These are phyloP conservation scores for Phytophthora constricta DNA, from an alignment of 352 stramenopile species.

Conservation along the genomic window DNA sequence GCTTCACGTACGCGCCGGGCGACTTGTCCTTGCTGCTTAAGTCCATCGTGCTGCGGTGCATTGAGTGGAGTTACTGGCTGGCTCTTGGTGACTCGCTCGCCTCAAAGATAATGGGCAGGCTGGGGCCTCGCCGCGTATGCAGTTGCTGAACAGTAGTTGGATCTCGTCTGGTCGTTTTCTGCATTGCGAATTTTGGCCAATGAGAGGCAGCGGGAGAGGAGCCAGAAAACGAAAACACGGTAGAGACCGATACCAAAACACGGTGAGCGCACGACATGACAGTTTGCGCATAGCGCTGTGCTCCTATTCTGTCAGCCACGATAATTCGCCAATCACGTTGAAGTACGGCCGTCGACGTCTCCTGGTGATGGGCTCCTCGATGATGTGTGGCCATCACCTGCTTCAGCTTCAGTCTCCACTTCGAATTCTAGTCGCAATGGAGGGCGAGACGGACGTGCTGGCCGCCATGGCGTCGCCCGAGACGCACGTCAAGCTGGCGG, in stretches of 20 bases:
- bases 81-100: not conserved
- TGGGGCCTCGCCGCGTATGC: constrained; percentile 16
- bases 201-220: not conserved
- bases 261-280: too few species aligned
- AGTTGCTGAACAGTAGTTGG: constrained; percentile 14
- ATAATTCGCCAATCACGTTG: too few species aligned
- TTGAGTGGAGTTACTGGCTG: not conserved
- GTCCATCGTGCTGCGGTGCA: constrained; percentile 46
- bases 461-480: constrained; percentile 25
- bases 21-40: constrained; percentile 66
- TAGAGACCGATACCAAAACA: too few species aligned
- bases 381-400: too few species aligned
- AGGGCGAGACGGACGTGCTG: constrained; percentile 27
- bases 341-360: too few species aligned
- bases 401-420: not conserved
- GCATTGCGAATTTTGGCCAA: constrained; percentile 8
- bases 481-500: constrained; percentile 66
- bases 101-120: constrained; percentile 31
- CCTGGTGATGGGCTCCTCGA: too few species aligned
- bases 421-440: constrained; percentile 1
- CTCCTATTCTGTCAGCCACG: too few species aligned
- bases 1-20: constrained; percentile 50
- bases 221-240: too few species aligned
- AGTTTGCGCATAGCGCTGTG: too few species aligned
- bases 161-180: constrained; percentile 28